Percentiles rank a stretch among this genome's conserved stretches.
These are phyloP conservation scores for Pleoardoris graminearum DNA, from an alignment of 2,329 filamentous ascomycete species.

Conservation along the genomic window DNA sequence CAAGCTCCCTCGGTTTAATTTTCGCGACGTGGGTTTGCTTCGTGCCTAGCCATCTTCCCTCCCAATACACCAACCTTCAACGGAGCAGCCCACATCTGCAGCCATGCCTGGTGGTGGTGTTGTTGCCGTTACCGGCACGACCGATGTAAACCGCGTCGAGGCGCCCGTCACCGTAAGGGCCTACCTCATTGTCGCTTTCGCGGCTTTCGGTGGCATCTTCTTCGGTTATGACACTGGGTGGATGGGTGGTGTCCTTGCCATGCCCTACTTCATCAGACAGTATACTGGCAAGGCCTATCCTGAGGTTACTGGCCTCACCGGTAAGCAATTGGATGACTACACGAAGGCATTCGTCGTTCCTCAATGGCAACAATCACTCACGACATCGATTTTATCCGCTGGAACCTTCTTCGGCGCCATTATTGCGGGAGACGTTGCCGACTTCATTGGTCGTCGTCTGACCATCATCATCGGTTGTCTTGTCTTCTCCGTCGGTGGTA, in stretches of 20 bases:
- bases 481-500: constrained; percentile 62
- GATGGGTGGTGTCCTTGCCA: constrained; percentile 67
- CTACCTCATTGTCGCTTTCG: constrained; percentile 54
- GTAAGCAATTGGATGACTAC: constrained; percentile 65
- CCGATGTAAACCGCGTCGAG: constrained; percentile 60
- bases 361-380: constrained; percentile 56
- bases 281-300: constrained; percentile 40
- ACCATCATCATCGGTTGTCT: constrained; percentile 64
- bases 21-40: constrained; percentile 27
- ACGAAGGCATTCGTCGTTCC: constrained; percentile 48
- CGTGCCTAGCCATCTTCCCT: constrained; percentile 20
- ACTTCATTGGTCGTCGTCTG: constrained; percentile 66
- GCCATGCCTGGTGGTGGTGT: constrained; percentile 44
- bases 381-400: constrained; percentile 75
- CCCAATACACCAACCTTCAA: constrained; percentile 13
- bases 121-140: constrained; percentile 41
- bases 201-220: constrained; percentile 65
- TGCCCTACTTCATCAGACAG: constrained; percentile 46
- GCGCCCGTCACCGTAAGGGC: constrained; percentile 54
- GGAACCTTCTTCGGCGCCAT: constrained; percentile 78
- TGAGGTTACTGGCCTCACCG: constrained; percentile 41
- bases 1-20: constrained; percentile 27
- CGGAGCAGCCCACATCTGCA: constrained; percentile 22
- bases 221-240: constrained; percentile 81
- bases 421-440: constrained; percentile 60